Conservation (phyloP, 2,329 filamentous ascomycete species). For the Thyridium curvatum region DNA sequence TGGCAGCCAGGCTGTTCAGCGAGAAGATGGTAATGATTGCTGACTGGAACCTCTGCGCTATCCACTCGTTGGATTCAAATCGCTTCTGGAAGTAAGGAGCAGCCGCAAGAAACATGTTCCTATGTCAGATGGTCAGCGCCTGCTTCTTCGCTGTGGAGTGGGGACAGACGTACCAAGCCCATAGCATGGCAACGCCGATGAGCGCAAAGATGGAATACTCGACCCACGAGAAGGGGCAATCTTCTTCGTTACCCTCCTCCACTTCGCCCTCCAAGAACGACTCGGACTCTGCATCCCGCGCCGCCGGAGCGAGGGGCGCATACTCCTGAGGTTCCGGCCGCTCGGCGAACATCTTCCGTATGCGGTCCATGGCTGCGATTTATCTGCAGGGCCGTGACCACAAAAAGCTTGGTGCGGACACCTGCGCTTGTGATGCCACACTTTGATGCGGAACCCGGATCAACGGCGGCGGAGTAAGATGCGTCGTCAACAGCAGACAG, state of each 20-base stretch:
- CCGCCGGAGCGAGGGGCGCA: slow-evolving; percentile 22
- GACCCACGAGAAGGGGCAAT: slow-evolving; percentile 68
- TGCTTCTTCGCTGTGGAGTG: slow-evolving; percentile 1
- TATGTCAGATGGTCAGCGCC: slow-evolving; percentile 25
- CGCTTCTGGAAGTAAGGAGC: slow-evolving; percentile 87
- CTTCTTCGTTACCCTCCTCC: slow-evolving; percentile 21
- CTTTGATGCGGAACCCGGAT: no score
- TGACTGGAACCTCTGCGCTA: slow-evolving; percentile 79
- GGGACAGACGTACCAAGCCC: slow-evolving; percentile 74
- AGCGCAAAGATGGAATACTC: slow-evolving; percentile 83
- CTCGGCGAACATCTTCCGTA: slow-evolving; percentile 28
- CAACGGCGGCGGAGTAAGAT: no score
- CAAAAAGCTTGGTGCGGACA: no score
- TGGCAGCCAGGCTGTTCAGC: slow-evolving; percentile 69
- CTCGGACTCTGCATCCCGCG: slow-evolving; percentile 3
- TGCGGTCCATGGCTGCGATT: slow-evolving; percentile 25
- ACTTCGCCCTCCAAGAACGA: slow-evolving; percentile 18
- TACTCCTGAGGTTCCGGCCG: slow-evolving; percentile 23
- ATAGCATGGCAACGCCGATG: slow-evolving; percentile 89
- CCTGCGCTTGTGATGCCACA: no score
- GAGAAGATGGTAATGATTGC: slow-evolving; percentile 84
- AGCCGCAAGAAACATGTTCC: slow-evolving; percentile 98
- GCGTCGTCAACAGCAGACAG: no score
- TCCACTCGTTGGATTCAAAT: slow-evolving; percentile 64
- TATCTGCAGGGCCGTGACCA: no score